These are phyloP conservation scores for Paraconiothyrium brasiliense DNA, from an alignment of 2,329 filamentous ascomycete species.

Conservation along the genomic window DNA sequence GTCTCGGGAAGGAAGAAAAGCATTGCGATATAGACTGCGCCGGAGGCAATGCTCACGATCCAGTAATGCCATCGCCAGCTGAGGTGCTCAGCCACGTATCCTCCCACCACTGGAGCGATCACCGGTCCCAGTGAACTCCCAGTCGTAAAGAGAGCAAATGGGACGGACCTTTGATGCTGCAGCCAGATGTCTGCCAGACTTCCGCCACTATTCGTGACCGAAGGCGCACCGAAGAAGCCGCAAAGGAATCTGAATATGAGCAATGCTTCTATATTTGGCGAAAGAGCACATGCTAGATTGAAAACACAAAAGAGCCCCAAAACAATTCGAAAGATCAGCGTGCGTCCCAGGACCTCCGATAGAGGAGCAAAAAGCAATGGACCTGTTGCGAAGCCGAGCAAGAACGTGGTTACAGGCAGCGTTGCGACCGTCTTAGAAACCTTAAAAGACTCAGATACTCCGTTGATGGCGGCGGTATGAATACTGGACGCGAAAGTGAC, in stretches of 20 bases:
- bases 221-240: constrained; percentile 12
- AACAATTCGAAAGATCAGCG: constrained; percentile 9
- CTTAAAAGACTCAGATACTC: constrained; percentile 11
- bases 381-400: constrained; percentile 42
- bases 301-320: constrained; percentile 1
- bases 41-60: constrained; percentile 16
- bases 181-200: constrained; percentile 17
- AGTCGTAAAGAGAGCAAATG: constrained; percentile 18
- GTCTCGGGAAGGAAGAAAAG: constrained; percentile 60
- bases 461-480: constrained; percentile 13
- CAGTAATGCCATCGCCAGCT: constrained; percentile 19
- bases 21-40: constrained; percentile 28
- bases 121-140: constrained; percentile 16
- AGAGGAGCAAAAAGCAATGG: constrained; percentile 59
- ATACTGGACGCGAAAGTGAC: constrained; percentile 22
- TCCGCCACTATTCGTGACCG: constrained; percentile 21
- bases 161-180: constrained; percentile 14
- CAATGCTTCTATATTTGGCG: constrained; percentile 7
- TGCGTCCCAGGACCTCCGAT: constrained; percentile 54
- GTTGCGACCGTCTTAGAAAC: constrained; percentile 19
- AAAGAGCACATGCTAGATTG: constrained; percentile 9
- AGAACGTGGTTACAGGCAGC: constrained; percentile 40
- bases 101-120: constrained; percentile 15
- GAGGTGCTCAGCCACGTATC: constrained; percentile 11
- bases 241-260: constrained; percentile 9